These are phyloP conservation scores for Cerioporus squamosus DNA, from an alignment of 1,284 basidiomycete species.

Conservation along the genomic window DNA sequence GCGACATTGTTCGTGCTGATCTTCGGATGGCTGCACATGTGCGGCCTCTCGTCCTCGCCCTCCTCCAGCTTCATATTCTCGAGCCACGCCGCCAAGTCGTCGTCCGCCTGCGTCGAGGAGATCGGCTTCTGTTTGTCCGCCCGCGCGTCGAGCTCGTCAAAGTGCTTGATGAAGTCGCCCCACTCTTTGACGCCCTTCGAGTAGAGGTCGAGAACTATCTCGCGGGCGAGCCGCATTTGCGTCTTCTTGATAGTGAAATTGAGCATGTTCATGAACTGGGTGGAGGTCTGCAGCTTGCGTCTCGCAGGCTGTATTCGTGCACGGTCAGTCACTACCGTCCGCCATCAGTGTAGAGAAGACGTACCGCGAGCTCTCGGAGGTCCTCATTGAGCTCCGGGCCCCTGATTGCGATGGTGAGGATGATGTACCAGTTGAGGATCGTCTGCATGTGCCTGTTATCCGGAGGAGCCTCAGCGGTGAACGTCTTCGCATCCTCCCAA, in stretches of 20 bases:
- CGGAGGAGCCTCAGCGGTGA: slow-evolving; percentile 58
- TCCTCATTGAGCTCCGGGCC: slow-evolving; percentile 53
- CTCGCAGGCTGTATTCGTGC: slow-evolving; percentile 39
- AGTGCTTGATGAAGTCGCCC: slow-evolving; percentile 43
- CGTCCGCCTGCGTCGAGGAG: slow-evolving; percentile 45
- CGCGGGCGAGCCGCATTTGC: slow-evolving; percentile 50
- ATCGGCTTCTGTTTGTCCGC: slow-evolving; percentile 28
- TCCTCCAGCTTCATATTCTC: slow-evolving; percentile 50
- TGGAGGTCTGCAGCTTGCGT: slow-evolving; percentile 49
- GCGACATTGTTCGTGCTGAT: slow-evolving; percentile 48
- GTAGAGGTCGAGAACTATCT: slow-evolving; percentile 50
- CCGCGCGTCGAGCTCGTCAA: slow-evolving; percentile 34
- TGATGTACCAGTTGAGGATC: slow-evolving; percentile 60
- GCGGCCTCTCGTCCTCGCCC: slow-evolving; percentile 32
- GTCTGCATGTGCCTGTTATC: slow-evolving; percentile 62
- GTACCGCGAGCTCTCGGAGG: slow-evolving; percentile 53
- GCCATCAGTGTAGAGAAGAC: slow-evolving; percentile 14
- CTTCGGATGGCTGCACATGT: slow-evolving; percentile 40
- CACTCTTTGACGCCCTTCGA: slow-evolving; percentile 48
- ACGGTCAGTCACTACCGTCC: not conserved
- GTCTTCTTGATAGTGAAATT: slow-evolving; percentile 50
- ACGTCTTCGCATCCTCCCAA: slow-evolving; percentile 60
- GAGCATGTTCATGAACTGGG: slow-evolving; percentile 52
- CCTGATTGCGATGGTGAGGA: slow-evolving; percentile 51
- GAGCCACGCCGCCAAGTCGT: slow-evolving; percentile 61